Evolutionary conservation across 1,284 basidiomycete species (phyloP).

Genomic region (Prillingera fragicola): DNA sequence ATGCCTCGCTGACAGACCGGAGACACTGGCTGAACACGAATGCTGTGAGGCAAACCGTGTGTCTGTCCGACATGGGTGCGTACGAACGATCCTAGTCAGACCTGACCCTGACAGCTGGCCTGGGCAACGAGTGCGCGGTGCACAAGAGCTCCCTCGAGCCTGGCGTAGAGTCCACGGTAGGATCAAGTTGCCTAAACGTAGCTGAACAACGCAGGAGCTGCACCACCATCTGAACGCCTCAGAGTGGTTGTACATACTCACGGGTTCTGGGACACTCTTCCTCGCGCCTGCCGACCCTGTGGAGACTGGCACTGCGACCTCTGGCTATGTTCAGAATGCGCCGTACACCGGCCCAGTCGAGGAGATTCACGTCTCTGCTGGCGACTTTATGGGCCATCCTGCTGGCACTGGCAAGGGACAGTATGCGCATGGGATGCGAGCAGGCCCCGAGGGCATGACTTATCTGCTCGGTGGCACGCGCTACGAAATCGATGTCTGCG

Average conservation of each 20-base stretch:
- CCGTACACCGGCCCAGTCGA: conserved; percentile 1
- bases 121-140: conserved; percentile 12
- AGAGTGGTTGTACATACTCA: conserved; percentile 30
- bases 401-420: conserved; percentile 9
- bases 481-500: conserved; percentile 18
- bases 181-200: neutral
- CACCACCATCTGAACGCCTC: conserved; percentile 25
- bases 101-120: conserved; percentile 15
- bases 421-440: conserved; percentile 21
- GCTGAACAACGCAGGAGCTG: conserved; percentile 10
- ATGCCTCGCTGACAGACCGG: conserved; percentile 2
- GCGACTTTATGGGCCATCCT: conserved; percentile 25
- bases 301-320: neutral
- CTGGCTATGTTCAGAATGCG: neutral
- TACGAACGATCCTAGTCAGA: neutral
- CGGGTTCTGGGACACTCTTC: conserved; percentile 13
- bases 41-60: conserved; percentile 4
- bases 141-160: conserved; percentile 13
- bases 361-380: conserved; percentile 8
- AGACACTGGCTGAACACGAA: conserved; percentile 17
- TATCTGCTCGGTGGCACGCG: conserved; percentile 26
- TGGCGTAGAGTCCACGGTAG: conserved; percentile 18
- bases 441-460: conserved; percentile 19
- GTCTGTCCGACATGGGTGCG: conserved; percentile 23
- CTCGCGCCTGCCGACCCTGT: conserved; percentile 5